Evolutionary conservation across 768 basidiomycete genomes (phyloP), one percentile per base, ranked within the genome.

Genomic region (Rhodotorula paludigena): DNA sequence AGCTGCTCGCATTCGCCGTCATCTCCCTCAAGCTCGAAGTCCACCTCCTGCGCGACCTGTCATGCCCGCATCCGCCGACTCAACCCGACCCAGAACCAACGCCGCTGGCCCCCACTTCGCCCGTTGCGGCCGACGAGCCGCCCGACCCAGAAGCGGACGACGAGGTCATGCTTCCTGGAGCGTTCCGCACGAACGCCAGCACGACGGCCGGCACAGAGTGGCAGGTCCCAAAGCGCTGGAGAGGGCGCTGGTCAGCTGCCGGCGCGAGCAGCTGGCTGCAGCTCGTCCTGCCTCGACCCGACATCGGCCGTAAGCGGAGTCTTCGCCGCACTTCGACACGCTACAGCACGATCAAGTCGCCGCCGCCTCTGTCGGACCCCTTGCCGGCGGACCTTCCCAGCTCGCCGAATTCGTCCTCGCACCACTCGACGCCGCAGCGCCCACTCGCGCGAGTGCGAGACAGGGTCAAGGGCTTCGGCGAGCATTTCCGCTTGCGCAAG

Each of bases 1-100:
- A 69, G 30, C 53, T 71, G 35, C 55, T 65, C 48, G 57, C 53
- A 33, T 73, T 67, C 49, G 62, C 73, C 49, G 49, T 56, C 54
- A 42, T 67, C 30, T 62, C 65, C 23, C 65, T 73, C 32, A 60
- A 58, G n/a, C 73, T 73, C 57, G 73, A 73, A 28, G 41, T 53
- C 16, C 48, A 59, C 38, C 63, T 73, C 47, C 63, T 71, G 2
- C 28, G 35, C 44, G 66, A 71, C 51, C 49, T 62, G 16, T n/a
- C 42, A 9, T 68, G 73, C 44, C 63, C 69, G 16, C 67, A 58
- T 9, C 63, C 63, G 2, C 51, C 45, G 12, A n/a, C n/a, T n/a
- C n/a, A n/a, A n/a, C 52, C 51, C 18, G 41, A 52, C 15, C 20
- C 56, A 8, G 56, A 63, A 42, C 18, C 41, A 5, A 8, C 44